phyloP scores from a whole-genome alignment of 2,329 filamentous ascomycete genomes.

The Massarina eburnea region DNA sequence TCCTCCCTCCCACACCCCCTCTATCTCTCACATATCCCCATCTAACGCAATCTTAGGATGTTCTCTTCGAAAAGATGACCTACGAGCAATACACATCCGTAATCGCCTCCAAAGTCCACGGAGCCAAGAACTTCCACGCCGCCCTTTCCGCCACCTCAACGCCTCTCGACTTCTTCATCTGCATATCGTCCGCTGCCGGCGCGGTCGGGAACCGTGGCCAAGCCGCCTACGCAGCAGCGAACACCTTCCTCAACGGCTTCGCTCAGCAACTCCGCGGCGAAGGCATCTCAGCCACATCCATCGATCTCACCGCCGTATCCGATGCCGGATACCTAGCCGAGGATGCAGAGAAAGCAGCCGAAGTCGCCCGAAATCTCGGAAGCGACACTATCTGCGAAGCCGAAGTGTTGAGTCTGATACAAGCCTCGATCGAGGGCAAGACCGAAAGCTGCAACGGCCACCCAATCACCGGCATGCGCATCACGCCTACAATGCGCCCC shows the following conservation, averaged over 20 bases:
- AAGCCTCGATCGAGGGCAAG: conserved; percentile 23
- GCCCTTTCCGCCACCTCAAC: conserved; percentile 6
- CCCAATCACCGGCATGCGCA: conserved; percentile 31
- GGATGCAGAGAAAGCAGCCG: conserved; percentile 22
- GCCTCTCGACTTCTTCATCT: conserved; percentile 43
- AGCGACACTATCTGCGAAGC: conserved; percentile 28
- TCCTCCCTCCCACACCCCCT: not conserved
- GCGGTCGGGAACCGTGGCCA: conserved; percentile 41
- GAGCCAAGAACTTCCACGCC: conserved; percentile 23
- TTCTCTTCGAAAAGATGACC: conserved; percentile 24
- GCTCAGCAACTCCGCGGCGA: conserved; percentile 19
- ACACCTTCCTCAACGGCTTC: conserved; percentile 38
- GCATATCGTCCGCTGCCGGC: conserved; percentile 36
- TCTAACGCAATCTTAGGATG: conserved; percentile 11
- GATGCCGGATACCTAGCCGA: conserved; percentile 30
- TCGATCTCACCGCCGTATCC: conserved; percentile 29
- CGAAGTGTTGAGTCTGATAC: conserved; percentile 27
- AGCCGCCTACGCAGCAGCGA: conserved; percentile 50
- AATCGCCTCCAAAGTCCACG: conserved; percentile 21
- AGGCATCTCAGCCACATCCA: conserved; percentile 22
- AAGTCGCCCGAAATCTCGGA: conserved; percentile 28
- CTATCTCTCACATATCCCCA: not conserved
- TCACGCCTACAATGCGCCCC: conserved; percentile 20
- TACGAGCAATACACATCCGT: conserved; percentile 17
- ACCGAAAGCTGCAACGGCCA: conserved; percentile 23